Conservation (phyloP, 2,329 filamentous ascomycete genomes). For the Pyricularia sp. region DNA sequence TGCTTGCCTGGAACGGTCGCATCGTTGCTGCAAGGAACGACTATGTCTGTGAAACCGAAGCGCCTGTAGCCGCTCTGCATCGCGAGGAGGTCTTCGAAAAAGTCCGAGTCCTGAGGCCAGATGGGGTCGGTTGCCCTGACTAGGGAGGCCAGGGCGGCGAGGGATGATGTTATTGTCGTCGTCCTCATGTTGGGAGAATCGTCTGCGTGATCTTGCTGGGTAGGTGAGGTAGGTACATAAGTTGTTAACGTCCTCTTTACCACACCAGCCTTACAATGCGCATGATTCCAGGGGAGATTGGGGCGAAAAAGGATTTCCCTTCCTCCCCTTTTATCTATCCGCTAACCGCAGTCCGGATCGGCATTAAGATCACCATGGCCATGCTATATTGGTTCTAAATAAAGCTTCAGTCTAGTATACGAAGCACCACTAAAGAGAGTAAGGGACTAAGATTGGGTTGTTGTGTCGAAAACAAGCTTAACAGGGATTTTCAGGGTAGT, state of each 20-base stretch:
- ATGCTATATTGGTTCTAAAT: no score
- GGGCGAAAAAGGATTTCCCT: no score
- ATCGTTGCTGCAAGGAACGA: slow-evolving; percentile 6
- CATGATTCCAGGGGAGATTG: neutral
- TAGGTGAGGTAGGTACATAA: neutral
- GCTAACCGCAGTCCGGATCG: no score
- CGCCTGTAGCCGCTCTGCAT: neutral
- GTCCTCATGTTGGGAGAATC: neutral
- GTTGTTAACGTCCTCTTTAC: neutral
- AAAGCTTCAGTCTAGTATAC: no score
- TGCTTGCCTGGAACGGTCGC: slow-evolving; percentile 32
- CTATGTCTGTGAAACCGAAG: neutral
- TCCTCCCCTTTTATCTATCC: no score
- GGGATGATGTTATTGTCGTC: neutral
- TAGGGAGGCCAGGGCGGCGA: neutral
- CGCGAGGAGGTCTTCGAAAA: neutral
- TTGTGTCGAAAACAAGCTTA: no score
- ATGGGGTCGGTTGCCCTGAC: neutral
- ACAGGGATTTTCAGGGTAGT: no score
- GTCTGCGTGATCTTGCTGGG: neutral
- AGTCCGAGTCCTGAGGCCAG: neutral
- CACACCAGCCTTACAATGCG: no score
- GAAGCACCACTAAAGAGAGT: no score
- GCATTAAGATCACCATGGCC: no score
- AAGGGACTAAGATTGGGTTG: no score